These are phyloP conservation scores for Solanum lignicaule DNA, from an alignment of 257 asterid species.

Conservation along the genomic window DNA sequence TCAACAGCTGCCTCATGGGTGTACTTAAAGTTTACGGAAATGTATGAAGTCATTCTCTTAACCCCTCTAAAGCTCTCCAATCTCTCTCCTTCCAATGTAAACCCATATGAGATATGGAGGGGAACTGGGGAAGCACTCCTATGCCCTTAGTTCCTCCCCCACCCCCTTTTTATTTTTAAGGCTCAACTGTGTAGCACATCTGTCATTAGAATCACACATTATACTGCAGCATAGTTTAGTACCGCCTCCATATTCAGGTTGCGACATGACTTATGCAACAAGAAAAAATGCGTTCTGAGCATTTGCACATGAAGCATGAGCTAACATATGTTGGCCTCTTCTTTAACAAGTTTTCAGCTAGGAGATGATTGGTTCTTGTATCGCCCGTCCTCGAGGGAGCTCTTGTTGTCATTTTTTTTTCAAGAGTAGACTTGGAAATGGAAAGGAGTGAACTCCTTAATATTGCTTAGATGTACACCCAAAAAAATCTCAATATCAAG, in stretches of 20 bases:
- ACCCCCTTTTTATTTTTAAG: neutral
- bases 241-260: neutral
- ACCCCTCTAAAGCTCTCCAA: neutral
- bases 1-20: neutral
- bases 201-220: neutral
- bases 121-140: neutral
- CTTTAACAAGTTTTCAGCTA: neutral
- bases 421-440: neutral
- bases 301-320: neutral
- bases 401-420: neutral
- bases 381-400: neutral
- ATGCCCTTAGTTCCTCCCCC: neutral
- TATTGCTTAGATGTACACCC: neutral
- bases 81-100: neutral
- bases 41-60: neutral
- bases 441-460: neutral
- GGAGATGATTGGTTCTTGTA: neutral
- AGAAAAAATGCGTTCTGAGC: neutral
- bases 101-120: neutral
- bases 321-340: neutral
- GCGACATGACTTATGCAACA: neutral
- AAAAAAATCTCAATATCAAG: neutral
- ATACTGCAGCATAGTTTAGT: neutral
- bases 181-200: neutral
- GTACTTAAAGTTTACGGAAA: neutral